These are phyloP conservation scores for Stropharia rugosoannulata DNA, from an alignment of 768 basidiomycete genomes.

Conservation along the genomic window DNA sequence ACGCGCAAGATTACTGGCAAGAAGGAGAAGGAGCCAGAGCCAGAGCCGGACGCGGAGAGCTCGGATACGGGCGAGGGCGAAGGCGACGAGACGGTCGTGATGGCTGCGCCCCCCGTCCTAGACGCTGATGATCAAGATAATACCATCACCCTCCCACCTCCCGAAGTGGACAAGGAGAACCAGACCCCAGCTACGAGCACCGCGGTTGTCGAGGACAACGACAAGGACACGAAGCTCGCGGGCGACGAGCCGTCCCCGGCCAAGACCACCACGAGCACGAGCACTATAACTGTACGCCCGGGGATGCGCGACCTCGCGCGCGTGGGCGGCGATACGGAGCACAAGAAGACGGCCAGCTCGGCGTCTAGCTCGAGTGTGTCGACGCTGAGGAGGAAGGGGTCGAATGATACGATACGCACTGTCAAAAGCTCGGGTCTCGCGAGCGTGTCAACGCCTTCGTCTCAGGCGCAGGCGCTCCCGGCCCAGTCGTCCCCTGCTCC, in stretches of 20 bases:
- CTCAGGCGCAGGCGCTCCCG: background rate
- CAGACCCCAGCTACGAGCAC: background rate
- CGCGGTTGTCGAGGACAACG: background rate
- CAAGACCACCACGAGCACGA: conserved; percentile 14
- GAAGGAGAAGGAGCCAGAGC: background rate
- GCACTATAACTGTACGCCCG: conserved; percentile 24
- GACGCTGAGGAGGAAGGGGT: conserved; percentile 40
- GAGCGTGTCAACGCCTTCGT: background rate
- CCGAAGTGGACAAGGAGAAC: conserved; percentile 12
- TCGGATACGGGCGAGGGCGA: background rate
- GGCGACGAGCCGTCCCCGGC: conserved; percentile 10
- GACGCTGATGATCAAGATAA: no score
- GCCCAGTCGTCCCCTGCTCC: background rate
- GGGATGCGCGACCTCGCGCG: conserved; percentile 13
- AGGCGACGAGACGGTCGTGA: background rate
- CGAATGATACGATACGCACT: conserved; percentile 46
- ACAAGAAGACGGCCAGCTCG: conserved; percentile 46
- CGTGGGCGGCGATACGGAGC: conserved; percentile 25
- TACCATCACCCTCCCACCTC: background rate
- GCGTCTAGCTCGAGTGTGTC: conserved; percentile 40
- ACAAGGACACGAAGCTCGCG: background rate
- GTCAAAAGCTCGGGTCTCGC: conserved; percentile 14
- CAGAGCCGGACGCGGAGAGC: background rate
- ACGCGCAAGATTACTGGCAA: no score
- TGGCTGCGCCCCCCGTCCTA: background rate